Evolutionary conservation across 345 rosid species (phyloP).

Genomic region (Laguncularia racemosa): DNA sequence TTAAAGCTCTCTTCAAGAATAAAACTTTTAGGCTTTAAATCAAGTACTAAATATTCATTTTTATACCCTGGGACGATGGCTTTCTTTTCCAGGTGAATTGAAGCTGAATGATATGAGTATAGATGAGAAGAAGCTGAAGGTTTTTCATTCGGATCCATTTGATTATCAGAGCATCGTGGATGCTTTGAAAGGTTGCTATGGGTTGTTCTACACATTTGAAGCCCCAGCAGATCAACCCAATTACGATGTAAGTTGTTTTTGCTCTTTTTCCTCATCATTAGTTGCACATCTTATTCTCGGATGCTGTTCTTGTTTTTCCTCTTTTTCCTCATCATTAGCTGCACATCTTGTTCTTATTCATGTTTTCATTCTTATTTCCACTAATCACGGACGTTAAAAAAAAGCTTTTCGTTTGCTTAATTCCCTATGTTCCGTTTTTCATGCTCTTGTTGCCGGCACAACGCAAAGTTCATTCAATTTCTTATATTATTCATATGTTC

Average conservation of each 20-base stretch:
- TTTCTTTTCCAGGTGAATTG: slow-evolving; percentile 11
- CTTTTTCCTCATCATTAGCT: background rate
- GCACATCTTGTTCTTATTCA: too few species aligned
- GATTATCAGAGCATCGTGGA: slow-evolving; percentile 50
- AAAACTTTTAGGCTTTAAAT: background rate
- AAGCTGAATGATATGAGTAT: slow-evolving; percentile 9
- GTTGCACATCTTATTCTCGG: too few species aligned
- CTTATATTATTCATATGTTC: too few species aligned
- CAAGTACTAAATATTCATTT: too few species aligned
- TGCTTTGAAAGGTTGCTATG: slow-evolving; percentile 48
- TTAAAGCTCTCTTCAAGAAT: background rate
- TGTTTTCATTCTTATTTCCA: background rate
- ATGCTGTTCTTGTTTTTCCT: background rate
- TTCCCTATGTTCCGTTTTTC: too few species aligned
- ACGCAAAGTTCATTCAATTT: too few species aligned
- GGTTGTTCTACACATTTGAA: slow-evolving; percentile 50
- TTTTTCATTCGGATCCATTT: slow-evolving; percentile 45
- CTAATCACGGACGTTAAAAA: too few species aligned
- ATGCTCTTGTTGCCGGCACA: too few species aligned
- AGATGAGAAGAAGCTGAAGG: slow-evolving; percentile 30
- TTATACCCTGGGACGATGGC: background rate
- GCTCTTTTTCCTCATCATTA: background rate
- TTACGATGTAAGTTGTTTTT: slow-evolving; percentile 35
- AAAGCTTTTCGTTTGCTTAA: too few species aligned
- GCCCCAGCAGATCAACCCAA: slow-evolving; percentile 36